Percentiles rank a stretch among this genome's conserved stretches.
Evolutionary conservation across 1,284 basidiomycete genomes (phyloP).

Genomic region (Malassezia caprae): DNA sequence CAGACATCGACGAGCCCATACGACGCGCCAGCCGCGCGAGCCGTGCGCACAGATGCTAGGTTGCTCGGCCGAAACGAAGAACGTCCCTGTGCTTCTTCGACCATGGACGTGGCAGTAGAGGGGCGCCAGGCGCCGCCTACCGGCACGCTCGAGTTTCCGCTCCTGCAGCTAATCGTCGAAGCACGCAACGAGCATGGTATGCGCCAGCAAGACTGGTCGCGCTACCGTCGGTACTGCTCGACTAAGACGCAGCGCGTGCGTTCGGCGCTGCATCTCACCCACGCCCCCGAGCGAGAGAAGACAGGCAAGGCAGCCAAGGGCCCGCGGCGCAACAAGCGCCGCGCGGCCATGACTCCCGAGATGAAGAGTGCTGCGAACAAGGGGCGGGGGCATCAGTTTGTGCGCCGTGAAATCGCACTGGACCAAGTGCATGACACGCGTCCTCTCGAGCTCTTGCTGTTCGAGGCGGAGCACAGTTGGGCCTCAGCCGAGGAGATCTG

Average conservation of each 20-base stretch:
- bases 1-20: slow-evolving; percentile 10
- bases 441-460: slow-evolving; percentile 65
- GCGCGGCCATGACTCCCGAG: slow-evolving; percentile 18
- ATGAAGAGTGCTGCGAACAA: slow-evolving; percentile 36
- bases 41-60: not conserved
- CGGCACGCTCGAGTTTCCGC: slow-evolving; percentile 50
- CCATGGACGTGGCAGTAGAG: slow-evolving; percentile 13
- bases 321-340: slow-evolving; percentile 21
- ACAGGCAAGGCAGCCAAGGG: slow-evolving; percentile 5
- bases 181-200: slow-evolving; percentile 82
- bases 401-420: slow-evolving; percentile 28
- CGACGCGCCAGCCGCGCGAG: not conserved
- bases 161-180: slow-evolving; percentile 71
- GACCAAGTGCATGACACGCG: slow-evolving; percentile 27
- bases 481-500: slow-evolving; percentile 73
- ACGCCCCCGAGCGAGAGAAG: slow-evolving; percentile 43
- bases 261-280: slow-evolving; percentile 69
- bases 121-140: slow-evolving; percentile 7
- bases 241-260: slow-evolving; percentile 80
- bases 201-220: slow-evolving; percentile 72
- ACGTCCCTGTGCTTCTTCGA: not conserved
- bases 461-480: slow-evolving; percentile 85
- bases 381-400: slow-evolving; percentile 79
- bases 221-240: slow-evolving; percentile 79
- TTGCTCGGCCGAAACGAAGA: slow-evolving; percentile 9